Evolutionary conservation across 305 asterid genomes (phyloP).

Genomic region (Fraxinus dipetala): DNA sequence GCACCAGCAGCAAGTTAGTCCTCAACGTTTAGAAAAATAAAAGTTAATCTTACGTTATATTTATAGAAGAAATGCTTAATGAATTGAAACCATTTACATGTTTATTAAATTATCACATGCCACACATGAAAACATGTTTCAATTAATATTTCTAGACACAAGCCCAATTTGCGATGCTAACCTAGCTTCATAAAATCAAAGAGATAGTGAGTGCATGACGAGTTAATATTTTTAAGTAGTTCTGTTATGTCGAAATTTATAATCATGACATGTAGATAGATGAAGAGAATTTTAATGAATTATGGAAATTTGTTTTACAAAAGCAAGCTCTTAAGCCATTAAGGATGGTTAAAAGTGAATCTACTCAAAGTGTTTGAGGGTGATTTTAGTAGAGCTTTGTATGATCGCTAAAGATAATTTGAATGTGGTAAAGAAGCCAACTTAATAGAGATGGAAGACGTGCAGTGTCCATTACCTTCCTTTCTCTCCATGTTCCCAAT

Average conservation of each 20-base stretch:
- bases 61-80: neutral
- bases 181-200: neutral
- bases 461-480: neutral
- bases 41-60: neutral
- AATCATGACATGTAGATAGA: neutral
- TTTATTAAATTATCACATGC: neutral
- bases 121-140: neutral
- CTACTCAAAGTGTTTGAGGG: neutral
- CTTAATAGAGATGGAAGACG: neutral
- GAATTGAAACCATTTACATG: neutral
- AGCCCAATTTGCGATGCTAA: neutral
- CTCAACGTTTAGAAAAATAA: neutral
- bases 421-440: neutral
- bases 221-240: neutral
- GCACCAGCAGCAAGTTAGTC: neutral
- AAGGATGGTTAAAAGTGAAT: neutral
- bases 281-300: neutral
- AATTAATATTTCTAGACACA: neutral
- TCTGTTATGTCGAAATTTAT: neutral
- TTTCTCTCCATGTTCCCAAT: neutral
- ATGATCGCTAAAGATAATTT: neutral
- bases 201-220: neutral
- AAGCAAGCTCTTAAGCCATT: neutral
- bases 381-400: neutral
- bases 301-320: neutral